These are phyloP conservation scores for Pelargonium australe DNA, from an alignment of 441 rosid genomes.

Conservation along the genomic window DNA sequence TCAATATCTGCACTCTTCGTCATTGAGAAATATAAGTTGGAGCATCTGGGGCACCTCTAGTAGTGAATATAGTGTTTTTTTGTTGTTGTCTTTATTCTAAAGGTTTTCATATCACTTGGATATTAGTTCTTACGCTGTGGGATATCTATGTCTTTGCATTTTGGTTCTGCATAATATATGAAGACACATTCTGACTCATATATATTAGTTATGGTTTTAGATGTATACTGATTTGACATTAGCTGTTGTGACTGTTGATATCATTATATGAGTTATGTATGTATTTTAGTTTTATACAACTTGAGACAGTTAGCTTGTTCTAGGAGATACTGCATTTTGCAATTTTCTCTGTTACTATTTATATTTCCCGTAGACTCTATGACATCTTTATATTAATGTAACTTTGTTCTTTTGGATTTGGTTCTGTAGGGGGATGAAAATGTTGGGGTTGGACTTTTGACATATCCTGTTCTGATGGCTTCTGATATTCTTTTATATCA, in stretches of 20 bases:
- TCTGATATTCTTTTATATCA: slow-evolving; percentile 85
- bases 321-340: background rate
- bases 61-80: background rate
- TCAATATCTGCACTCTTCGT: background rate
- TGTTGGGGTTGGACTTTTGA: slow-evolving; percentile 71
- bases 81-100: background rate
- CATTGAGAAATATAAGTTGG: background rate
- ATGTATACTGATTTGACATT: background rate
- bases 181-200: background rate
- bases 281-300: background rate
- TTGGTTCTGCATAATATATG: background rate
- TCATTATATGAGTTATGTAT: background rate
- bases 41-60: background rate
- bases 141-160: background rate
- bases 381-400: background rate
- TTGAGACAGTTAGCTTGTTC: slow-evolving; percentile 3
- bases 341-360: background rate
- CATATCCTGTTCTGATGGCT: slow-evolving; percentile 90
- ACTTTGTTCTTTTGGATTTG: slow-evolving; percentile 16
- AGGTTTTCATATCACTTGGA: background rate
- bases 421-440: slow-evolving; percentile 73
- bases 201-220: background rate
- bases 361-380: background rate
- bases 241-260: background rate
- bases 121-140: background rate